Conservation (phyloP, 495 filamentous ascomycete genomes). For the Cairneyella variabilis region DNA sequence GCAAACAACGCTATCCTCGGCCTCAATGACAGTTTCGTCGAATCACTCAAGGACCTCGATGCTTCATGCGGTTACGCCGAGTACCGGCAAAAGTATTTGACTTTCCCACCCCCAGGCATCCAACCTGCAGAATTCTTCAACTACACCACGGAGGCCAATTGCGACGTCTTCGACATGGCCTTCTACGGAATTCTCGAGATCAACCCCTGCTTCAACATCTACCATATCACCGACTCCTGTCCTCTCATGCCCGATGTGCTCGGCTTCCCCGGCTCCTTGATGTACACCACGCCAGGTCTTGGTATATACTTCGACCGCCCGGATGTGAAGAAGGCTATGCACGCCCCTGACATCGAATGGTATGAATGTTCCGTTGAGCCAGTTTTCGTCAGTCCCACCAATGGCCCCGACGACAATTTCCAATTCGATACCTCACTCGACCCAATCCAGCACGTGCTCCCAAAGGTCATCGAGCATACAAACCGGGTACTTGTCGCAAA, state of each 20-base stretch:
- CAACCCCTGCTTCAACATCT: neutral
- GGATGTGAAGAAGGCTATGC: neutral
- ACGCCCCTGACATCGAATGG: neutral
- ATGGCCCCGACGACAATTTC: neutral
- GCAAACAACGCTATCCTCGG: neutral
- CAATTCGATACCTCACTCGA: neutral
- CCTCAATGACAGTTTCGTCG: neutral
- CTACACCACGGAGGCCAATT: neutral
- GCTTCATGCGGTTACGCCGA: neutral
- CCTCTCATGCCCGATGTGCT: neutral
- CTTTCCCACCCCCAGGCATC: neutral
- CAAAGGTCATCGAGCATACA: neutral
- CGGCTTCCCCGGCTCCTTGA: neutral
- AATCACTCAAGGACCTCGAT: neutral
- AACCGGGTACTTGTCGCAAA: constrained; percentile 44
- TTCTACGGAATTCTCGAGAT: neutral
- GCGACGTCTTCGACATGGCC: neutral
- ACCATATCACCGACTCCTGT: neutral
- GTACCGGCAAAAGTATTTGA: neutral
- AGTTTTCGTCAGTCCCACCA: neutral
- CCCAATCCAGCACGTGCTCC: constrained; percentile 38
- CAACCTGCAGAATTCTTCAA: neutral
- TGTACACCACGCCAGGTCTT: neutral
- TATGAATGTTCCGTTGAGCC: neutral
- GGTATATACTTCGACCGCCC: neutral